Evolutionary conservation across 2,329 filamentous ascomycete genomes (phyloP).

Genomic region (Knoxdaviesia proteae): DNA sequence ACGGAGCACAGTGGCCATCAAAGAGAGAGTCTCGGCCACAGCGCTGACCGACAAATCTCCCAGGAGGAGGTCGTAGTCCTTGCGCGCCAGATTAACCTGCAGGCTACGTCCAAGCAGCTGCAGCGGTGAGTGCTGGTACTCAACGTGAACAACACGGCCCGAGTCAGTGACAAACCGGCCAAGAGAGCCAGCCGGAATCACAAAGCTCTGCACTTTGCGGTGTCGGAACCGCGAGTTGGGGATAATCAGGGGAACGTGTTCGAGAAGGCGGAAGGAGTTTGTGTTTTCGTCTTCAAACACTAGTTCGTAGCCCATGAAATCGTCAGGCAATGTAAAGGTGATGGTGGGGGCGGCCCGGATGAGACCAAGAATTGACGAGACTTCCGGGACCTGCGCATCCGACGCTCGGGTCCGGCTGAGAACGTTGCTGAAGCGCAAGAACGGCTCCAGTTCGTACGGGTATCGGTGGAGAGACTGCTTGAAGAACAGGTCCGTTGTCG

Average conservation of each 20-base stretch:
- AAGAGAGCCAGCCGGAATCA: conserved; percentile 42
- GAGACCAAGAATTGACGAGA: conserved; percentile 30
- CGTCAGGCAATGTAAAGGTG: conserved; percentile 52
- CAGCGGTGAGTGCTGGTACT: conserved; percentile 61
- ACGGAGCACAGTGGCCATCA: conserved; percentile 51
- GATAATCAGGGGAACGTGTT: conserved; percentile 42
- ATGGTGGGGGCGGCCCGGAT: conserved; percentile 52
- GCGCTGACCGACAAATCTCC: conserved; percentile 36
- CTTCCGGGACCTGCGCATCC: conserved; percentile 1
- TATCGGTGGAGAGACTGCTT: conserved; percentile 8
- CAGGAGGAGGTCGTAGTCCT: conserved; percentile 29
- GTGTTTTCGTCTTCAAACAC: conserved; percentile 71
- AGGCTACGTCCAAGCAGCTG: conserved; percentile 60
- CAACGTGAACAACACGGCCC: conserved; percentile 54
- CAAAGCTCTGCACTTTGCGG: conserved; percentile 28
- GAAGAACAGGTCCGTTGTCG: conserved; percentile 21
- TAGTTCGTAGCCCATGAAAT: conserved; percentile 56
- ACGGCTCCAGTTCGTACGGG: conserved; percentile 16
- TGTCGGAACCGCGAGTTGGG: conserved; percentile 4
- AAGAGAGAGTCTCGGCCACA: conserved; percentile 49
- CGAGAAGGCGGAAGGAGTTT: conserved; percentile 51
- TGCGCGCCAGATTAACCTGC: conserved; percentile 42
- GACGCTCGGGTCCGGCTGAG: conserved; percentile 11
- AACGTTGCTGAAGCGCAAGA: conserved; percentile 16
- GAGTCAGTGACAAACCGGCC: conserved; percentile 60